These are phyloP conservation scores for Exophiala phaeomuriformis DNA, from an alignment of 2,329 filamentous ascomycete species.

Conservation along the genomic window DNA sequence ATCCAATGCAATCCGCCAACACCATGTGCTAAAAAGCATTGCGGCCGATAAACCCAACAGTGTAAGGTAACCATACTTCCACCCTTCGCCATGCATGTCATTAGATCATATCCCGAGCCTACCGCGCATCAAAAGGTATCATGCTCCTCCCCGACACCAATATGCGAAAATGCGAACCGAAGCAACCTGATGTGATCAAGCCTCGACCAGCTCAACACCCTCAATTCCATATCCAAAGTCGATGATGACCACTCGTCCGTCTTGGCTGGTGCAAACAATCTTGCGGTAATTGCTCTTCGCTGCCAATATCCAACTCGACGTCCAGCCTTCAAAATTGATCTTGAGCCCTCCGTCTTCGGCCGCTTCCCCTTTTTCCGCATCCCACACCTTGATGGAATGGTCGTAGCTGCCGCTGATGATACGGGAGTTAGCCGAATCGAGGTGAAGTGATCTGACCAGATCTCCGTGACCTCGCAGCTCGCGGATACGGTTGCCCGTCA, in stretches of 20 bases:
- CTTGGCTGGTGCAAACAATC: slow-evolving; percentile 90
- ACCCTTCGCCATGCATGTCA: slow-evolving; percentile 6
- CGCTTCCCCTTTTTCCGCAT: slow-evolving; percentile 74
- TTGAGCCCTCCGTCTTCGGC: slow-evolving; percentile 70
- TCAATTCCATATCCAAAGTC: slow-evolving; percentile 68
- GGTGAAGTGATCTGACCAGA: slow-evolving; percentile 81
- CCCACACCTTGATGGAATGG: slow-evolving; percentile 89
- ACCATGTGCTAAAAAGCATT: slow-evolving; percentile 10
- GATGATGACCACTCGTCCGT: slow-evolving; percentile 84
- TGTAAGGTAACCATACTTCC: neutral
- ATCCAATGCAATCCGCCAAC: slow-evolving; percentile 7
- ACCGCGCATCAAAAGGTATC: slow-evolving; percentile 6
- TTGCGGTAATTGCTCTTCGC: slow-evolving; percentile 93
- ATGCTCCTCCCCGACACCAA: neutral
- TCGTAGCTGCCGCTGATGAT: slow-evolving; percentile 92
- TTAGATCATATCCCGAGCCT: slow-evolving; percentile 11
- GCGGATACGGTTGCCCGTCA: slow-evolving; percentile 74
- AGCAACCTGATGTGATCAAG: slow-evolving; percentile 3
- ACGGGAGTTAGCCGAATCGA: slow-evolving; percentile 77
- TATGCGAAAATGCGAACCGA: neutral
- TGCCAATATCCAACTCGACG: slow-evolving; percentile 90
- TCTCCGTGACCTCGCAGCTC: slow-evolving; percentile 76
- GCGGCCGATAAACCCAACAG: neutral
- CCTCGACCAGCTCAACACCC: slow-evolving; percentile 47
- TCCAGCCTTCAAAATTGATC: slow-evolving; percentile 87